A percentile compares a stretch with the other conserved stretches of the same genome.
Evolutionary conservation across 2,329 filamentous ascomycete genomes (phyloP).

Genomic region (Cryphonectria parasitica): DNA sequence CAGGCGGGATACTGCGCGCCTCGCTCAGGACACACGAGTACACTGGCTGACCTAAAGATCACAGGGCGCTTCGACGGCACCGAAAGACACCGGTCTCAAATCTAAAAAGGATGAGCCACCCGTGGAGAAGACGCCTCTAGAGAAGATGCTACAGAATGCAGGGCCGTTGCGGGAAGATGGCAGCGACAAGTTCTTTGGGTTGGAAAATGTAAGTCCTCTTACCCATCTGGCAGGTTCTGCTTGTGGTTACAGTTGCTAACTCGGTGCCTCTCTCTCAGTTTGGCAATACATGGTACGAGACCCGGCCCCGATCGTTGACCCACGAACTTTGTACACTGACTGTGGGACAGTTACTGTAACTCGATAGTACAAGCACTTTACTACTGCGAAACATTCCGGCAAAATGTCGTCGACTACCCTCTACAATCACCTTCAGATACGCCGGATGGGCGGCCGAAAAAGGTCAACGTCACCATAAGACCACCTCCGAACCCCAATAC

Average conservation of each 20-base stretch:
- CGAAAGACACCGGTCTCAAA: constrained; percentile 44
- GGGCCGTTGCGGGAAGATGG: constrained; percentile 84
- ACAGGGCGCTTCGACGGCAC: constrained; percentile 50
- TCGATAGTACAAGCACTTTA: constrained; percentile 97
- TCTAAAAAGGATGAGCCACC: constrained; percentile 61
- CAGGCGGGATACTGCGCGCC: constrained; percentile 7
- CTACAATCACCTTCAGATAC: constrained; percentile 70
- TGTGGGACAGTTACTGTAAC: constrained; percentile 81
- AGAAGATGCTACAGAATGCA: constrained; percentile 79
- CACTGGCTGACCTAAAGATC: constrained; percentile 12
- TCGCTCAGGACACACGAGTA: constrained; percentile 25
- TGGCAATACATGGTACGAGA: constrained; percentile 88
- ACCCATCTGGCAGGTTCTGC: constrained; percentile 24
- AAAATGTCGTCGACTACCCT: constrained; percentile 92
- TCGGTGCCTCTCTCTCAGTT: constrained; percentile 62
- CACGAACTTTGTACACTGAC: constrained; percentile 26
- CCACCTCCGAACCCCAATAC: constrained; percentile 57
- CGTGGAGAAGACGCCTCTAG: constrained; percentile 64
- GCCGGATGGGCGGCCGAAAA: constrained; percentile 61
- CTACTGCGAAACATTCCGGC: constrained; percentile 91
- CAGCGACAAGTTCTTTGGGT: constrained; percentile 96
- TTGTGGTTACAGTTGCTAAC: constrained; percentile 15
- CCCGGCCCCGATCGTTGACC: constrained; percentile 21
- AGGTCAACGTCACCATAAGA: constrained; percentile 65
- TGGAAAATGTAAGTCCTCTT: constrained; percentile 81